Percentiles rank a stretch among this genome's conserved stretches.
phyloP scores from a whole-genome alignment of 306 rosid species.

The Heteromeles arbutifolia region DNA sequence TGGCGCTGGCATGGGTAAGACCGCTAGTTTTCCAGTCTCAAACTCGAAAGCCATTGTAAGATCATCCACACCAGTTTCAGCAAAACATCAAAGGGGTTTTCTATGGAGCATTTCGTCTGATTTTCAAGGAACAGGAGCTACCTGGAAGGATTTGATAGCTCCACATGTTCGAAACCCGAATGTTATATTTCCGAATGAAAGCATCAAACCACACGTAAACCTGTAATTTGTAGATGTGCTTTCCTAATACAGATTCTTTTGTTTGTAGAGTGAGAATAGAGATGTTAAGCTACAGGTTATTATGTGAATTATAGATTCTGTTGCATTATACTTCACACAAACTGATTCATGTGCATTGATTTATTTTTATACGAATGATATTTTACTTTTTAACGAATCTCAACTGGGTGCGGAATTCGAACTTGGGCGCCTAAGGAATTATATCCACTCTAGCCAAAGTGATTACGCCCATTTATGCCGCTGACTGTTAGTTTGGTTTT shows the following conservation, averaged over 20 bases:
- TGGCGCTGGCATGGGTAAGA: conserved; percentile 46
- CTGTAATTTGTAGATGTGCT: conserved; percentile 2
- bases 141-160: conserved; percentile 12
- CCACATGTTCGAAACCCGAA: conserved; percentile 58
- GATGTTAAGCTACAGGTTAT: background rate
- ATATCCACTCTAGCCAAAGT: too few relatives aligned
- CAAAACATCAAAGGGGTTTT: conserved; percentile 32
- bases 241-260: conserved; percentile 16
- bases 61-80: conserved; percentile 21
- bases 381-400: background rate
- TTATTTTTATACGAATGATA: background rate
- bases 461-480: background rate
- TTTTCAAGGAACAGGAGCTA: conserved; percentile 13
- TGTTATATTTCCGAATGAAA: conserved; percentile 40
- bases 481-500: background rate
- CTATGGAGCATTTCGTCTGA: conserved; percentile 69
- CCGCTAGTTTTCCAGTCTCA: conserved; percentile 35
- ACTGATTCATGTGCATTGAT: background rate
- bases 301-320: too few relatives aligned
- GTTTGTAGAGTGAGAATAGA: conserved; percentile 10
- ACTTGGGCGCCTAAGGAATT: background rate
- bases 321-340: background rate
- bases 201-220: conserved; percentile 4
- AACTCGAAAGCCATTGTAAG: conserved; percentile 40
- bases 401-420: background rate